Evolutionary conservation across 2,329 filamentous ascomycete species (phyloP), one percentile per base, ranked within the genome.

Genomic region (Venturia asperata): DNA sequence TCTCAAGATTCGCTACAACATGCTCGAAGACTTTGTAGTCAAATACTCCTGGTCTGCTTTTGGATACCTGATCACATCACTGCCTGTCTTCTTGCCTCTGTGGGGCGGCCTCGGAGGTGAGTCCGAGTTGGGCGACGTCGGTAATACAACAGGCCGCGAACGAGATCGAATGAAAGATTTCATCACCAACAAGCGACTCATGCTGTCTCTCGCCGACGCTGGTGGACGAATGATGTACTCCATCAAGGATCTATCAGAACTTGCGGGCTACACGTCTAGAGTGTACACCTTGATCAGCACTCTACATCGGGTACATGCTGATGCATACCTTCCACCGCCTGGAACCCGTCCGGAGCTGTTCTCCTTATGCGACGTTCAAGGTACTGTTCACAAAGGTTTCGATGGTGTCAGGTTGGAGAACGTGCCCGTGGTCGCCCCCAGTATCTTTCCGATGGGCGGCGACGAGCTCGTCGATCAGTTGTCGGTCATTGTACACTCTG

Each of bases 41-140:
- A 99, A 99, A 75, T 99, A 99, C 74, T 94, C 91, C 69, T 99
- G 94, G 94, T 97, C 92, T 68, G 94, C 94, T 0, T 96, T 97
- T 73, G 94, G 94, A 43, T 99, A 99, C 72, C 83, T 97, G 43
- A 83, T 99, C 65, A 94, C 93, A 1, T 95, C 93, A 3, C 81
- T 99, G 13, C 94, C 94, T 0, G 88, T 97, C 61, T 99, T 97
- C 78, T 81, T 99, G 21, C 94, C 94, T 0, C 90, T 91, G 0
- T 96, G 94, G 91, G 92, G 92, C 65, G 93, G 94, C 39, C 77
- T 93, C 42, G 91, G 88, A 58, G 90, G 89, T 47, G 82, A 83
- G 19, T 78, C 87, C 64, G 90, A 96, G 76, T 80, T 90, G 70
- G 77, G 82, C 1, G 82, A 82, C 34, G n/a, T 69, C 3, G 63